Base-by-base conservation (phyloP, 495 filamentous ascomycete species). In the Neurospora sp. region DNA sequence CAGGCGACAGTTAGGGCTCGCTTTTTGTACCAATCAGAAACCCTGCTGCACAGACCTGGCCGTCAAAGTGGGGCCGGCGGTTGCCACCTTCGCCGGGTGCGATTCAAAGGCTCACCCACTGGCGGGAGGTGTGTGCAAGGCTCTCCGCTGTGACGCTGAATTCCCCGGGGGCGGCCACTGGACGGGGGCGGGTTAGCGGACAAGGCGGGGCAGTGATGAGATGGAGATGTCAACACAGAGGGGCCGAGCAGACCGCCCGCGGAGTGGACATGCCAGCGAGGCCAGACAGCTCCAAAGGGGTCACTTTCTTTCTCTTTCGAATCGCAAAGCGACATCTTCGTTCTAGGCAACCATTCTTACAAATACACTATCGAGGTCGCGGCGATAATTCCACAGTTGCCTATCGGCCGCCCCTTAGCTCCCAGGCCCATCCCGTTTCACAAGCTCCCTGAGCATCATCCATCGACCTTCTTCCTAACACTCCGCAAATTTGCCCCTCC, bases 1-100 rank as follows among this genome's bases (percentile, higher is more conserved):
- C 68, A 71, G 40, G 70, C 73, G 71, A 27, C 71, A 41, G 77
- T 80, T 79, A 81, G 78, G 79, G 79, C 77, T 81, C 75, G 76
- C 8, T 70, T 37, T 14, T 9, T 14, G 65, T 71, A 70, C 79
- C 78, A 81, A 81, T 81, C 69, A 79, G 41, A 70, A n/a, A 14
- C 12, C 20, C 8, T 3, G 7, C 9, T 71, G 73, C 73, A 75
- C 71, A 45, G 74, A 74, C 70, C 76, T 27, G 20, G 35, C 70
- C 12, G 44, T 38, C 44, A 45, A 41, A 65, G 75, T 41, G 73
- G 75, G 70, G 42, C 70, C n/a, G 9, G 68, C 9, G 12, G 8
- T 65, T 65, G 53, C 53, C 53, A 65, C 53, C 27, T 35, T 65
- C 53, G 22, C 53, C 14, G 27, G 27, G 53, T 16, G 35, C 35